Conservation (phyloP, 2,329 filamentous ascomycete species). For the Tolypocladium album region DNA sequence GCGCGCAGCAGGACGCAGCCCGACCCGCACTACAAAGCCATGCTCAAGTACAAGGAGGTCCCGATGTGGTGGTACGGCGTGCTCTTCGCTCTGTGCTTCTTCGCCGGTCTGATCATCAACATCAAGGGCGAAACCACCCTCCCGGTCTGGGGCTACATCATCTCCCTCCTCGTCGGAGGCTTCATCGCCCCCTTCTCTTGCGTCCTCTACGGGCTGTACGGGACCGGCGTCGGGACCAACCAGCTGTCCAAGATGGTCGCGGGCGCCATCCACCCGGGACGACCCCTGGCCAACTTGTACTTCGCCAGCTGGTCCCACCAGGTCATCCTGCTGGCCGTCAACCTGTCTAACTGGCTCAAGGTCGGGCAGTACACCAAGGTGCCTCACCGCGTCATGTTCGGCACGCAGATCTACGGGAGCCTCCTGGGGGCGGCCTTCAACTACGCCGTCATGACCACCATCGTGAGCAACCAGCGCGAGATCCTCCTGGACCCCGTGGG, state of each 20-base stretch:
- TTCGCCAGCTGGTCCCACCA: conserved; percentile 25
- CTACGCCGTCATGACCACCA: conserved; percentile 33
- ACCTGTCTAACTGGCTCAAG: conserved; percentile 19
- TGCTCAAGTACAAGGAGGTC: conserved; percentile 27
- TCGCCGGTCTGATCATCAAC: conserved; percentile 18
- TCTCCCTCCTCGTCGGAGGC: conserved; percentile 15
- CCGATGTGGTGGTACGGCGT: conserved; percentile 21
- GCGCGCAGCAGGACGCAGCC: conserved; percentile 8
- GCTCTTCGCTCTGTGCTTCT: conserved; percentile 16
- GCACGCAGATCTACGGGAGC: conserved; percentile 28
- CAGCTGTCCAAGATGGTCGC: conserved; percentile 30
- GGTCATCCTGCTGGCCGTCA: conserved; percentile 19
- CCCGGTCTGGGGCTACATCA: conserved; percentile 20
- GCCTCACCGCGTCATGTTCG: conserved; percentile 26
- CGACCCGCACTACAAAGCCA: conserved; percentile 30
- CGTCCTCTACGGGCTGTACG: conserved; percentile 16
- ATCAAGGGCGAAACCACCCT: conserved; percentile 21
- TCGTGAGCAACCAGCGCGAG: conserved; percentile 29
- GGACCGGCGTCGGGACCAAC: conserved; percentile 10
- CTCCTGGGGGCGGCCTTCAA: conserved; percentile 31
- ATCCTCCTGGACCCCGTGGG: conserved; percentile 29
- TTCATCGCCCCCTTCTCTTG: conserved; percentile 24
- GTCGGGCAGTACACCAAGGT: conserved; percentile 26
- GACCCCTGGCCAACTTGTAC: conserved; percentile 30
- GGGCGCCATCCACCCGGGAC: conserved; percentile 31